Conservation (phyloP, 352 stramenopile species). For the Thraustochytrium sp. region DNA sequence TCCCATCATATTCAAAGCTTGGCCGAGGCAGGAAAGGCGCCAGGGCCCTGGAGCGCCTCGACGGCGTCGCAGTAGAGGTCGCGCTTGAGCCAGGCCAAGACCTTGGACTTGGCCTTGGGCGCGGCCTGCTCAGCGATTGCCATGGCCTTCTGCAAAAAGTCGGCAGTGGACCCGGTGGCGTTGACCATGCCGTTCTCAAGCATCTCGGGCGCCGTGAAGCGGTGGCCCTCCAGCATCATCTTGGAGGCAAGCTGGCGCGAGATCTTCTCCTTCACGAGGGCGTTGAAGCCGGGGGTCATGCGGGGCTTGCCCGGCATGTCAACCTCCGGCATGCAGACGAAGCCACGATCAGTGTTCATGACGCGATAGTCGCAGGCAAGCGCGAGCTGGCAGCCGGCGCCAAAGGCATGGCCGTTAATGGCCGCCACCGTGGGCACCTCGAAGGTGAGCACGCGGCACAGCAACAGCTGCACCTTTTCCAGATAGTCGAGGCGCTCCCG, state of each 20-base stretch:
- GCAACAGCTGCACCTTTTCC: neutral
- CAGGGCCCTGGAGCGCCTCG: neutral
- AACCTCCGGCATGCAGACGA: slow-evolving; percentile 27
- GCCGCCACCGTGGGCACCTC: neutral
- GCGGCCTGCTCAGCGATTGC: neutral
- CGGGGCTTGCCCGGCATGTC: neutral
- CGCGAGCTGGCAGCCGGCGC: neutral
- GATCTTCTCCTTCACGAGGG: slow-evolving; percentile 36
- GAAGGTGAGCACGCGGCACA: slow-evolving; percentile 10
- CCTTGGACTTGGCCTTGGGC: neutral
- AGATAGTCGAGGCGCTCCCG: neutral
- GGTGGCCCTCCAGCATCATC: slow-evolving; percentile 13
- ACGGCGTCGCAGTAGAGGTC: slow-evolving; percentile 21
- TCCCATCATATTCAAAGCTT: neutral
- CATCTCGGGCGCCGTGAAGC: neutral
- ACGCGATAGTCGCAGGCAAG: slow-evolving; percentile 19
- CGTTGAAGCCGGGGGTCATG: slow-evolving; percentile 15
- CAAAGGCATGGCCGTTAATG: slow-evolving; percentile 29
- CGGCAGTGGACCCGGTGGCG: neutral
- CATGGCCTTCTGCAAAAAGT: neutral
- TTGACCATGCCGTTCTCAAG: neutral
- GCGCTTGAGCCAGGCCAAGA: neutral
- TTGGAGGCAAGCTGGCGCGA: neutral
- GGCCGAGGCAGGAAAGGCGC: neutral
- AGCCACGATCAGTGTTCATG: slow-evolving; percentile 27